Conservation (phyloP, 192 early-diverging fungal genomes). For the Coemansia sp. region DNA sequence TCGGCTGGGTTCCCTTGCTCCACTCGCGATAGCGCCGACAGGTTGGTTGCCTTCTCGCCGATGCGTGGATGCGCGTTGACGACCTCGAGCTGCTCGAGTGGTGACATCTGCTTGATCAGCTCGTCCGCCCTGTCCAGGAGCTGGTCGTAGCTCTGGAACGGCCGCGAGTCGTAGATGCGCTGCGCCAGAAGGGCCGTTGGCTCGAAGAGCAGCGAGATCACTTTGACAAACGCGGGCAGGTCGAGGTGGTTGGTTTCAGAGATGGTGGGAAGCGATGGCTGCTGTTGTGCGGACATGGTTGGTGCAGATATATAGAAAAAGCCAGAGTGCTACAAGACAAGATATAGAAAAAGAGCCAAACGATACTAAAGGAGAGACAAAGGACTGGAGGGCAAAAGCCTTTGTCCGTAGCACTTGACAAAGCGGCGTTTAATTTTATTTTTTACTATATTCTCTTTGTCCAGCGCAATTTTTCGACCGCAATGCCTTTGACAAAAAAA, state of each 20-base stretch:
- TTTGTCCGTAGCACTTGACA: not conserved
- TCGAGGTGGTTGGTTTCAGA: constrained; percentile 64
- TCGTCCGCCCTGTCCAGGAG: constrained; percentile 66
- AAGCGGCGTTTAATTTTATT: not conserved
- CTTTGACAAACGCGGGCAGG: constrained; percentile 57
- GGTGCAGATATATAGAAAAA: constrained; percentile 9
- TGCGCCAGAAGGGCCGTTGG: constrained; percentile 79
- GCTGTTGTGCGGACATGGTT: constrained; percentile 26
- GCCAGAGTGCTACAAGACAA: not conserved
- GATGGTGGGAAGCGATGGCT: constrained; percentile 63
- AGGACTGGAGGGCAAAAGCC: not conserved
- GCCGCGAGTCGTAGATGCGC: constrained; percentile 68
- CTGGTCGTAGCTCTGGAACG: constrained; percentile 68
- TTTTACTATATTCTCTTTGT: not conserved
- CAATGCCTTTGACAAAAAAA: not conserved
- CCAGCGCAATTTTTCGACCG: not conserved
- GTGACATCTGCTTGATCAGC: constrained; percentile 59
- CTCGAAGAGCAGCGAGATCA: constrained; percentile 81
- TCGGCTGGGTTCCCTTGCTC: constrained; percentile 64
- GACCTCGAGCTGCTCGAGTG: constrained; percentile 72
- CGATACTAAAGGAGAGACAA: not conserved
- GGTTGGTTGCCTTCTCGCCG: constrained; percentile 69
- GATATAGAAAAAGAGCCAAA: not conserved
- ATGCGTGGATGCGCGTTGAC: constrained; percentile 92
- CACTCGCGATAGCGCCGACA: constrained; percentile 71